Conservation (phyloP, 345 rosid genomes). For the Sonneratia alba region DNA sequence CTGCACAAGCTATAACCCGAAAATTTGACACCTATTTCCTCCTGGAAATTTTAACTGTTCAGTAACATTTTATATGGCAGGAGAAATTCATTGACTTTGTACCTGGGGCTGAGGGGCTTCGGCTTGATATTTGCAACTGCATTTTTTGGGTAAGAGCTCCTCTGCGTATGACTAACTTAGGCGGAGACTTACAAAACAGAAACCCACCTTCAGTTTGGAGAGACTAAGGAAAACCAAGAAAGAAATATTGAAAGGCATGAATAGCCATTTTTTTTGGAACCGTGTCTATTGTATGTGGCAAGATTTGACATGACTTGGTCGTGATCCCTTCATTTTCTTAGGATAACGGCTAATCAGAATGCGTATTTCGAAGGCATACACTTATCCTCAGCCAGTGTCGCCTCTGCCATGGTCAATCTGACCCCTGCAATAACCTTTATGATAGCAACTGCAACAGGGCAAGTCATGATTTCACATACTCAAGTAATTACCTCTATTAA, state of each 20-base stretch:
- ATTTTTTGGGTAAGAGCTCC: constrained; percentile 28
- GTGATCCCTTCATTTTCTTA: background rate
- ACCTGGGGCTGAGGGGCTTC: constrained; percentile 21
- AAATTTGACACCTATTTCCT: too few relatives aligned
- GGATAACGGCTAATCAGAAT: constrained; percentile 32
- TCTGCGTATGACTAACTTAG: too few relatives aligned
- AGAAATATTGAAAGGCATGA: too few relatives aligned
- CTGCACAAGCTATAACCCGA: too few relatives aligned
- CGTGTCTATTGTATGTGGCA: too few relatives aligned
- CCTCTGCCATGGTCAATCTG: constrained; percentile 32
- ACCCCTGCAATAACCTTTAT: constrained; percentile 32
- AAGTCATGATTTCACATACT: background rate
- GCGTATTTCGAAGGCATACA: constrained; percentile 28
- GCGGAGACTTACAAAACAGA: background rate
- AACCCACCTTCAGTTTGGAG: background rate
- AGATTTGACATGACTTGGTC: background rate
- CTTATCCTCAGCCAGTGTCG: constrained; percentile 31
- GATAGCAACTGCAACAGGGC: constrained; percentile 28
- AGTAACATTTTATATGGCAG: constrained; percentile 7
- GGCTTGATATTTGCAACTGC: constrained; percentile 23
- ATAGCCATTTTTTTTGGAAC: background rate
- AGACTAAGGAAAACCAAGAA: too few relatives aligned
- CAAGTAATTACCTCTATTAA: background rate
- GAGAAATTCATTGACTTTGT: constrained; percentile 11
- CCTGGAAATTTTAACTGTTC: background rate